Evolutionary conservation across 257 asterid genomes (phyloP).

Genomic region (Solanum appendiculatum): DNA sequence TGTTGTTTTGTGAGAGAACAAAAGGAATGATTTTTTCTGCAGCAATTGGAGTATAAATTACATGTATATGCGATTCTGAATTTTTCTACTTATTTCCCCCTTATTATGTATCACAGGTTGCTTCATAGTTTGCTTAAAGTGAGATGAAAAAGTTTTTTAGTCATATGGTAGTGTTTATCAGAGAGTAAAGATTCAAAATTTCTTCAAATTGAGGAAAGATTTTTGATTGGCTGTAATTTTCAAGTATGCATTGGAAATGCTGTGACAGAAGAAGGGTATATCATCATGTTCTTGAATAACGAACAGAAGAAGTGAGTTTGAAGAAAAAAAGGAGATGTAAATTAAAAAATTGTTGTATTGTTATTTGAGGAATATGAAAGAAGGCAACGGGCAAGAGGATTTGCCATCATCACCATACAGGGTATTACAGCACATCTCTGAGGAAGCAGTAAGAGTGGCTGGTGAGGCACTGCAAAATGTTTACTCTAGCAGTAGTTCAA

Average conservation of each 20-base stretch:
- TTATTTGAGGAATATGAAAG: constrained; percentile 30
- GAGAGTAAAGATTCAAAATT: neutral
- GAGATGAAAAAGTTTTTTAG: neutral
- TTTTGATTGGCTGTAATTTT: neutral
- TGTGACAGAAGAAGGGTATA: neutral
- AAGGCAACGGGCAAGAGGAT: constrained; percentile 25
- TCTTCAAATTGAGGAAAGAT: neutral
- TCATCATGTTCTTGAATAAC: constrained; percentile 4
- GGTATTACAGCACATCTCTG: constrained; percentile 43
- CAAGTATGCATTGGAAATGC: neutral
- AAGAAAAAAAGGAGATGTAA: neutral
- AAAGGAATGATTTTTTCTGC: neutral
- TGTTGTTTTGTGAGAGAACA: neutral
- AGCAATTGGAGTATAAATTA: neutral
- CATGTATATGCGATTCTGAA: neutral
- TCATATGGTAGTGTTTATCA: neutral
- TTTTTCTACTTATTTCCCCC: neutral
- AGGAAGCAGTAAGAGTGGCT: constrained; percentile 50
- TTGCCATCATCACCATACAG: constrained; percentile 47
- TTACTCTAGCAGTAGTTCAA: constrained; percentile 10
- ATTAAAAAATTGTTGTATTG: constrained; percentile 8
- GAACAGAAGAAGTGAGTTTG: neutral
- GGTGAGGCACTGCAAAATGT: constrained; percentile 43
- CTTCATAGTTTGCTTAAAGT: neutral
- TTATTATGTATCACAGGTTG: neutral